Base-by-base conservation (phyloP, 2,329 filamentous ascomycete species). In the Hymenotorrendiella dingleyae region DNA sequence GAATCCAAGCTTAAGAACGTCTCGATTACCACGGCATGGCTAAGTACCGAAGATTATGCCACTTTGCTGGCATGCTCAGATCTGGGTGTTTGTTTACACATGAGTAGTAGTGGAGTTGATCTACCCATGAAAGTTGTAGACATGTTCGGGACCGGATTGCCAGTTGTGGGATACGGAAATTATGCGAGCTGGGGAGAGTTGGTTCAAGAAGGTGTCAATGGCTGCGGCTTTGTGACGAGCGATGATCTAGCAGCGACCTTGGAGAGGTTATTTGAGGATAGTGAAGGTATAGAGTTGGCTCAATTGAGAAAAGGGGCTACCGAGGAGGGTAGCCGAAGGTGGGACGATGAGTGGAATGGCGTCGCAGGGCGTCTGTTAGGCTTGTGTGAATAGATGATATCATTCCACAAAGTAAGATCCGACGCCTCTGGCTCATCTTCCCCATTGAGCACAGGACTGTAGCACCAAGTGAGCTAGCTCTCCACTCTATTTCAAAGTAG, bases 101-200 rank as follows among this genome's bases (percentile, higher is more conserved):
- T 80, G 52, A 96, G 89, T 11, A 94, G 86, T 53, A 95, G 88
- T 2, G 93, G 93, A 1, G 89, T 98, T 0, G 93, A 98, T 64
- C 70, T 98, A 16, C 93, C 93, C 0, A 98, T 98, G 93, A 98
- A 98, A 67, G 89, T 98, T 1, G 90, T 98, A 11, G 93, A 98
- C 62, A 96, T 98, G 90, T 97, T 98, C 62, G 93, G 93, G 2
- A 85, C 90, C 0, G 93, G 91, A 0, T 69, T 98, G 21, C 93
- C 93, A 0, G 93, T 98, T 0, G 82, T 84, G 0, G 91, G 89
- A 4, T 97, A 93, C 73, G 78, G 78, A 20, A 75, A 76, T 2
- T 98, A 94, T 59, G 82, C 90, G 60, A 91, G 90, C 49, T 95
- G 94, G 73, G 71, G 78, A 2, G 93, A 98, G 67, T 69, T 98